Conservation (phyloP, 495 filamentous ascomycete genomes). For the Friedmanniomyces endolithicus region DNA sequence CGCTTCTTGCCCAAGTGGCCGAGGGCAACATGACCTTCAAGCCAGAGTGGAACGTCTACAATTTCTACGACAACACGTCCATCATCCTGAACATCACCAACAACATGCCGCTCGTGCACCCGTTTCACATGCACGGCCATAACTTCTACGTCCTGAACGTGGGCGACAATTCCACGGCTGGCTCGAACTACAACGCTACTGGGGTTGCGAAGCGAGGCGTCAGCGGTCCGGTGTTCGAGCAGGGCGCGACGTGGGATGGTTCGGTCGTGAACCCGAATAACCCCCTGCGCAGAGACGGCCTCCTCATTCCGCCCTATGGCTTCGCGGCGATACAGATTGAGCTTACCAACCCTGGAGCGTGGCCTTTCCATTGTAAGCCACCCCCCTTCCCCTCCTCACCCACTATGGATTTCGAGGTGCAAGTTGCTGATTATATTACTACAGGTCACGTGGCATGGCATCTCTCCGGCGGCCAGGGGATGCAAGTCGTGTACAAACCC, state of each 20-base stretch:
- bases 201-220: too few relatives aligned
- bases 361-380: slow-evolving; percentile 18
- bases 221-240: slow-evolving; percentile 1
- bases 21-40: slow-evolving; percentile 14
- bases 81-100: slow-evolving; percentile 18
- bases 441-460: slow-evolving; percentile 21
- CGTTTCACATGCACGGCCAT: slow-evolving; percentile 23
- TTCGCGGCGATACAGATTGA: slow-evolving; percentile 21
- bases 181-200: background rate
- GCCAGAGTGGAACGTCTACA: slow-evolving; percentile 20
- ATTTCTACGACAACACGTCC: slow-evolving; percentile 10
- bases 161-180: slow-evolving; percentile 1
- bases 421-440: background rate
- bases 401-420: background rate
- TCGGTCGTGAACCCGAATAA: slow-evolving; percentile 15
- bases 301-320: slow-evolving; percentile 14
- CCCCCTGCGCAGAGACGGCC: slow-evolving; percentile 17
- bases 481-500: slow-evolving; percentile 11
- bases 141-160: slow-evolving; percentile 20
- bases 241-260: slow-evolving; percentile 16
- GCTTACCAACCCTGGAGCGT: slow-evolving; percentile 20
- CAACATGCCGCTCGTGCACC: slow-evolving; percentile 15
- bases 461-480: slow-evolving; percentile 16
- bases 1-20: slow-evolving; percentile 9
- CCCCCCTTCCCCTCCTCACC: background rate